Percentiles rank a stretch among this genome's conserved stretches.
phyloP scores from a whole-genome alignment of 148 eudicot genomes.

The Euryodendron excelsum region DNA sequence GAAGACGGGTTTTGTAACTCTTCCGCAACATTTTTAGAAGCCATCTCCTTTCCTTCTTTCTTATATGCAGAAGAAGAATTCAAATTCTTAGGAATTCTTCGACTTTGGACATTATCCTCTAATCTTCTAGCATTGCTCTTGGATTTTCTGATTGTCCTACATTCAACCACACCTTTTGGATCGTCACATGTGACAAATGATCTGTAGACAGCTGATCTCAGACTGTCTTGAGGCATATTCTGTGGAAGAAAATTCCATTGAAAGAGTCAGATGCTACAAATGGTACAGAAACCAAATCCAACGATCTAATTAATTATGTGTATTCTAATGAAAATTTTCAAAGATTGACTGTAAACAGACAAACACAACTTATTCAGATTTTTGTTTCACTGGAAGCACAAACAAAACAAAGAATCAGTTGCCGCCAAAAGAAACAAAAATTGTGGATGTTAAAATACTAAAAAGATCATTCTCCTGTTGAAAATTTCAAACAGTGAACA shows the following conservation, averaged over 20 bases:
- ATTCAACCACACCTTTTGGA: conserved; percentile 78
- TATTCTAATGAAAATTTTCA: conserved; percentile 10
- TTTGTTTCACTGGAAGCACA: conserved; percentile 11
- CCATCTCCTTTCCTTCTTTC: conserved; percentile 34
- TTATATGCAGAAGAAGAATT: neutral
- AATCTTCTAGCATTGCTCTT: conserved; percentile 36
- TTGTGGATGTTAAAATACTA: neutral
- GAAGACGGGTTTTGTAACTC: conserved; percentile 29
- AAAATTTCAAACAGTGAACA: neutral
- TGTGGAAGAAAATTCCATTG: conserved; percentile 23
- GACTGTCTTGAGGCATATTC: conserved; percentile 74
- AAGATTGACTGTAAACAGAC: conserved; percentile 8
- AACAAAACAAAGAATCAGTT: conserved; percentile 15
- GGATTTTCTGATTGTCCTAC: conserved; percentile 60
- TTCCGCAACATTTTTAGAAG: conserved; percentile 27
- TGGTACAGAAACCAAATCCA: conserved; percentile 14
- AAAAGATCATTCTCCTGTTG: conserved; percentile 9
- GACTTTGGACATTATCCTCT: conserved; percentile 26
- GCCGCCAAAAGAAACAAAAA: conserved; percentile 22
- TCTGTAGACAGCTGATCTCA: conserved; percentile 68
- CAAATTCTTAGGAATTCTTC: conserved; percentile 20
- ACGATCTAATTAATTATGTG: neutral
- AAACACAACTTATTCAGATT: conserved; percentile 4
- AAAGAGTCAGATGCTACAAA: conserved; percentile 24
- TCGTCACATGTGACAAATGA: conserved; percentile 84